Conservation (phyloP, 148 eudicot species). For the Camellia japonica region DNA sequence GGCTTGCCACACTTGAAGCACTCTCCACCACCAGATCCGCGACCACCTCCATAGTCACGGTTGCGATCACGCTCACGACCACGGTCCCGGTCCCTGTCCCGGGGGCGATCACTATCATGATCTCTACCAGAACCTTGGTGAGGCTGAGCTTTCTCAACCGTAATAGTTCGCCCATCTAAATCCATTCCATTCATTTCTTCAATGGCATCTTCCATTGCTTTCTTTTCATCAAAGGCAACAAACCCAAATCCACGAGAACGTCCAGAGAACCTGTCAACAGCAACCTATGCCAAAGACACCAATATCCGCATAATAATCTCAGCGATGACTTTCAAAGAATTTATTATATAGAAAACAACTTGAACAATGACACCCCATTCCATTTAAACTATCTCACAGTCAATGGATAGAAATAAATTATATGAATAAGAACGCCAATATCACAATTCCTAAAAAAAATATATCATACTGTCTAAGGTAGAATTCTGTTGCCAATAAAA, state of each 20-base stretch:
- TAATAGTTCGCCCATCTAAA: slow-evolving; percentile 84
- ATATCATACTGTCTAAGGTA: neutral
- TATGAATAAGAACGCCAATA: neutral
- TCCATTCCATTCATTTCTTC: slow-evolving; percentile 87
- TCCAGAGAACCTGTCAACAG: slow-evolving; percentile 79
- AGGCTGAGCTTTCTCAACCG: slow-evolving; percentile 94
- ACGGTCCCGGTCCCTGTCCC: slow-evolving; percentile 55
- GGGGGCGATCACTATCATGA: slow-evolving; percentile 56
- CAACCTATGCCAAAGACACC: slow-evolving; percentile 48
- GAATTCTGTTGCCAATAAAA: neutral
- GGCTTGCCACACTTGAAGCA: slow-evolving; percentile 67
- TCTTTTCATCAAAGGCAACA: slow-evolving; percentile 84
- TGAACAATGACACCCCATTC: neutral
- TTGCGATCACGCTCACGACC: slow-evolving; percentile 33
- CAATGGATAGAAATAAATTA: neutral
- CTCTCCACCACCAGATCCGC: slow-evolving; percentile 81
- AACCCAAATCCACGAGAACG: slow-evolving; percentile 99
- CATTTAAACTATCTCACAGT: neutral
- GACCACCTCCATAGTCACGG: slow-evolving; percentile 57
- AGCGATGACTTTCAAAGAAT: no score
- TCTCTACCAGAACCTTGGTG: slow-evolving; percentile 59
- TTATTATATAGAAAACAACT: neutral
- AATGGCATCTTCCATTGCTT: slow-evolving; percentile 95
- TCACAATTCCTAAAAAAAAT: neutral
- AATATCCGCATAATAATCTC: neutral